Percentiles rank a stretch among this genome's conserved stretches.
phyloP scores from a whole-genome alignment of 2,329 filamentous ascomycete genomes.

The Aspergillus fijiensis region DNA sequence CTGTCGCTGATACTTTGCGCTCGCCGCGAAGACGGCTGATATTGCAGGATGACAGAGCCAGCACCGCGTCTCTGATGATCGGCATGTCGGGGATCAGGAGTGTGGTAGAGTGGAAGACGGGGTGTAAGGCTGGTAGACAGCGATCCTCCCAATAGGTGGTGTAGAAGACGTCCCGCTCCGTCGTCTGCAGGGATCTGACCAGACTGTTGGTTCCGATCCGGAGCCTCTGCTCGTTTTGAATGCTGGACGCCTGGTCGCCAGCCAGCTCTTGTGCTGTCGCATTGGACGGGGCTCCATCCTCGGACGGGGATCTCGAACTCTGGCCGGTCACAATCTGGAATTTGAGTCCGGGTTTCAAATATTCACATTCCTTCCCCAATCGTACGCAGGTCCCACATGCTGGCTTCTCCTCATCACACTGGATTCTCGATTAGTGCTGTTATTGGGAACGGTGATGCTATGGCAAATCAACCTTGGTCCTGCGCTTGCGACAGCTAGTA shows the following conservation, averaged over 20 bases:
- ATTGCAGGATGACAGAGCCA: constrained; percentile 25
- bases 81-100: background rate
- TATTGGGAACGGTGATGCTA: background rate
- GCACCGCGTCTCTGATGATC: constrained; percentile 18
- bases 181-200: constrained; percentile 21
- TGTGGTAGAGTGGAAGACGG: constrained; percentile 16
- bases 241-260: background rate
- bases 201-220: constrained; percentile 2
- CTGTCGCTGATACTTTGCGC: constrained; percentile 1
- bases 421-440: background rate
- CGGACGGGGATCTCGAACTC: background rate
- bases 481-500: constrained; percentile 18
- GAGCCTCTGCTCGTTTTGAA: background rate
- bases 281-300: background rate
- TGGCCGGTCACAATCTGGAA: constrained; percentile 11
- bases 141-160: constrained; percentile 26
- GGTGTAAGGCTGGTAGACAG: constrained; percentile 27
- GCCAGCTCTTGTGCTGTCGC: background rate
- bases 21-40: constrained; percentile 20
- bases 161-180: constrained; percentile 26
- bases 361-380: constrained; percentile 20
- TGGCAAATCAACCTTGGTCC: constrained; percentile 16
- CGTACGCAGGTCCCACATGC: constrained; percentile 25
- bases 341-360: constrained; percentile 11
- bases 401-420: constrained; percentile 28